These are phyloP conservation scores for Daldinia bambusicola DNA, from an alignment of 495 filamentous ascomycete species.

Conservation along the genomic window DNA sequence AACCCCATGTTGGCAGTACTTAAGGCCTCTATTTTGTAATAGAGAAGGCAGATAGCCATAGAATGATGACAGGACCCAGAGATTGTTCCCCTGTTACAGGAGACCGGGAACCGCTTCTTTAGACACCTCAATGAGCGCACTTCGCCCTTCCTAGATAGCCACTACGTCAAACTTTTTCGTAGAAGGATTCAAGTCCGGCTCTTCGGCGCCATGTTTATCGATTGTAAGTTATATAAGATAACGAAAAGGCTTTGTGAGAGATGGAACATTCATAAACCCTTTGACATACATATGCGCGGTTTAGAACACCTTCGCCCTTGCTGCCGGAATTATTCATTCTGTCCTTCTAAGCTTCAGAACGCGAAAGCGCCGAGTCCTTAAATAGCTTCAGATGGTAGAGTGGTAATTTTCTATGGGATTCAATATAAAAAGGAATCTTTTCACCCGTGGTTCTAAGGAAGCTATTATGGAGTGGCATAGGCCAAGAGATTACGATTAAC, in stretches of 20 bases:
- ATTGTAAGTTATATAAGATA: background rate
- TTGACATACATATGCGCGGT: background rate
- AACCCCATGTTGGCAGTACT: background rate
- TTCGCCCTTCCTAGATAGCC: background rate
- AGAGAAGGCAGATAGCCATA: background rate
- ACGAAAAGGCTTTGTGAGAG: background rate
- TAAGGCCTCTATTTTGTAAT: background rate
- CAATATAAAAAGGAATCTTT: too few species aligned
- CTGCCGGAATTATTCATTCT: background rate
- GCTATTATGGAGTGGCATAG: too few species aligned
- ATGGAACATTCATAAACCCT: background rate
- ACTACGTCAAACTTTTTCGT: too few species aligned
- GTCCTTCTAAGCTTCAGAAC: background rate
- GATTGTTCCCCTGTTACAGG: background rate
- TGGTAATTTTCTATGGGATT: too few species aligned
- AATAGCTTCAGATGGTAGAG: background rate
- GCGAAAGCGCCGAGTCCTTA: background rate
- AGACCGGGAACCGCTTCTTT: conserved; percentile 19
- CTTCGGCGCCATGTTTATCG: background rate
- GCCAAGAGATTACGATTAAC: too few species aligned
- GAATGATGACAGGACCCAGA: background rate
- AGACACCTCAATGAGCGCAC: background rate
- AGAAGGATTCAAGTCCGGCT: too few species aligned
- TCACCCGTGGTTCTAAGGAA: too few species aligned
- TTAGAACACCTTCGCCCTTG: background rate